Evolutionary conservation across 371 early-diverging fungal genomes (phyloP).

Genomic region (Mortierella sp.): DNA sequence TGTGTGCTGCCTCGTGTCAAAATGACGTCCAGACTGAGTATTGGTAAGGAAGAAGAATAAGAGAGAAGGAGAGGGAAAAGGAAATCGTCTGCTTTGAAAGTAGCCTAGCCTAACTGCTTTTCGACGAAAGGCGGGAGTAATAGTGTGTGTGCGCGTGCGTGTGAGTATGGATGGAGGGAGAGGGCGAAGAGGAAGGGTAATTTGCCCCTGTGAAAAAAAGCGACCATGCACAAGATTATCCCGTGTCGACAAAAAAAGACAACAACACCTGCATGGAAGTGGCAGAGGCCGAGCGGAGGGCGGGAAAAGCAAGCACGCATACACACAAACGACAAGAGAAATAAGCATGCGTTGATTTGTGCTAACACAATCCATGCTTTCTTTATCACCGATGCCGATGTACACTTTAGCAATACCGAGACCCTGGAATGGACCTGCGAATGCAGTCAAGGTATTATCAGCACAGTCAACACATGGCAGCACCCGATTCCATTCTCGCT

Average conservation of each 20-base stretch:
- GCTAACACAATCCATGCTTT: background rate
- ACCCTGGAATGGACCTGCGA: slow-evolving; percentile 37
- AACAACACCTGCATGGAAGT: background rate
- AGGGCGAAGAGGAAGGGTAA: background rate
- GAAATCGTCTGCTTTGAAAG: too few relatives aligned
- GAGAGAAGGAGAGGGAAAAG: too few relatives aligned
- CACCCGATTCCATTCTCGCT: slow-evolving; percentile 48
- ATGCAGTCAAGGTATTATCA: slow-evolving; percentile 10
- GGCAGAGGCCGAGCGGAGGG: background rate
- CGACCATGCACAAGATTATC: background rate
- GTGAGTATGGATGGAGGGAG: background rate
- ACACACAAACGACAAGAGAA: background rate
- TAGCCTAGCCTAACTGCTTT: background rate
- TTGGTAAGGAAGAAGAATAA: slow-evolving; percentile 2
- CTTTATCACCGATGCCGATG: background rate
- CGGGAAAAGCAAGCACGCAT: background rate
- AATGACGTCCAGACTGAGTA: slow-evolving; percentile 9
- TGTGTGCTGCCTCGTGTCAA: slow-evolving; percentile 39
- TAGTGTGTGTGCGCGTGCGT: background rate
- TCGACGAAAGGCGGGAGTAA: background rate
- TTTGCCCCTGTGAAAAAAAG: background rate
- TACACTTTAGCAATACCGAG: slow-evolving; percentile 21
- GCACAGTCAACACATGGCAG: slow-evolving; percentile 27
- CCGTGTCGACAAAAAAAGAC: too few relatives aligned
- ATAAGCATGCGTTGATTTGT: background rate